Conservation (phyloP, 805 yeast species). For the Wickerhamomyces subpelliculosus region DNA sequence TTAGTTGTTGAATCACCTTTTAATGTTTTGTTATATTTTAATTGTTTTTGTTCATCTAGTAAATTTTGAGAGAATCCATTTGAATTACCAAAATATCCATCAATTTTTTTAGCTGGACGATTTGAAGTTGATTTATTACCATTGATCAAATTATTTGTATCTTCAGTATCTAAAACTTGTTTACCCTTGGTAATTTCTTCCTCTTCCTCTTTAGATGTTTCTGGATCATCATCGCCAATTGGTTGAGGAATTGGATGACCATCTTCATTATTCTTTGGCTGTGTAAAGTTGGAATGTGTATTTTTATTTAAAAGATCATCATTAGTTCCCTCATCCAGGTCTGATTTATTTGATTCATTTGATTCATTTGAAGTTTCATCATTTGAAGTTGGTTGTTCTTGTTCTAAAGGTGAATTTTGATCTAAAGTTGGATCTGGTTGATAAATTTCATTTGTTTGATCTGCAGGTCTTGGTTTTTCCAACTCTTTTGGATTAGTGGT, state of each 20-base stretch:
- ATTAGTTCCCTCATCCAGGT: slow-evolving; percentile 2
- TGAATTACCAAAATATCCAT: not conserved
- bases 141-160: not conserved
- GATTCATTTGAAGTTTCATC: slow-evolving; percentile 9
- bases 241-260: slow-evolving; percentile 1
- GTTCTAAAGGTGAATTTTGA: slow-evolving; percentile 1
- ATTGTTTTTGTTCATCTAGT: no score
- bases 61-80: not conserved
- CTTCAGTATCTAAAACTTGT: slow-evolving; percentile 8
- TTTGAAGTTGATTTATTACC: not conserved
- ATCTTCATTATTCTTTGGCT: not conserved
- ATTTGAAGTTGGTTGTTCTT: not conserved
- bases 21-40: no score
- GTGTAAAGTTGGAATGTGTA: slow-evolving; percentile 3
- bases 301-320: not conserved
- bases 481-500: not conserved
- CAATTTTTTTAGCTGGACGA: not conserved
- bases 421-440: slow-evolving; percentile 1
- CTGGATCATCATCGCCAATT: slow-evolving; percentile 8
- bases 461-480: slow-evolving; percentile 1
- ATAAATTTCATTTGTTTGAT: not conserved
- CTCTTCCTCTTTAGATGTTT: slow-evolving; percentile 1
- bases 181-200: slow-evolving; percentile 1
- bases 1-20: not conserved
- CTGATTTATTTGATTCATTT: slow-evolving; percentile 13